phyloP scores from a whole-genome alignment of 441 rosid species.

The Populus tomentosa region DNA sequence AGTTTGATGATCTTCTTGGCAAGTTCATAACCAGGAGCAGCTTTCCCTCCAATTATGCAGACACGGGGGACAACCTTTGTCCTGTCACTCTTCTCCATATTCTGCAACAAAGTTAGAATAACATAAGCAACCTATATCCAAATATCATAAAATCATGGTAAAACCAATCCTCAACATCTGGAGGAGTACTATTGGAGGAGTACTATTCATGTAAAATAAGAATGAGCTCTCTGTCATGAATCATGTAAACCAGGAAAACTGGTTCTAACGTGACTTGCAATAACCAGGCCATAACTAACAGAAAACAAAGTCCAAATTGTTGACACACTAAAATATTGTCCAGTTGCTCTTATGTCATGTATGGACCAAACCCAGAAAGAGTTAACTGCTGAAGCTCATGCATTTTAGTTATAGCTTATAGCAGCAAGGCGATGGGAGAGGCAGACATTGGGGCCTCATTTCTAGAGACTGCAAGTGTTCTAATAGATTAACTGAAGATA shows the following conservation, averaged over 20 bases:
- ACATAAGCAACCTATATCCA: conserved; percentile 4
- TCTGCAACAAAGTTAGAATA: conserved; percentile 24
- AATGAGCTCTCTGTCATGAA: background rate
- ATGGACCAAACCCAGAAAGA: background rate
- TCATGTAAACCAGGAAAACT: background rate
- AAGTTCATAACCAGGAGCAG: conserved; percentile 53
- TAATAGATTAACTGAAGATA: conserved; percentile 4
- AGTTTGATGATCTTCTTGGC: conserved; percentile 55
- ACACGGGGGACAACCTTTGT: conserved; percentile 51
- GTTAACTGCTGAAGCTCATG: background rate
- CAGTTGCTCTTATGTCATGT: background rate
- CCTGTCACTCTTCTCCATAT: conserved; percentile 42
- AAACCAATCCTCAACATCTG: background rate
- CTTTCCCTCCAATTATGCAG: conserved; percentile 58
- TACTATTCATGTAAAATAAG: background rate
- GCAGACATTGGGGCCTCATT: background rate
- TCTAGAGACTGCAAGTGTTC: background rate
- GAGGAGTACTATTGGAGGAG: too few relatives aligned
- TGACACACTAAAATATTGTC: background rate
- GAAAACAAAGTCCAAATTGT: background rate
- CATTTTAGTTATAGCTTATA: background rate
- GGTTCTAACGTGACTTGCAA: background rate
- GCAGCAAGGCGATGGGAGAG: background rate
- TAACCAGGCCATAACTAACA: background rate
- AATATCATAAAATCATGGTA: background rate